These are phyloP conservation scores for Monosporascus cannonballus DNA, from an alignment of 2,329 filamentous ascomycete genomes.

Conservation along the genomic window DNA sequence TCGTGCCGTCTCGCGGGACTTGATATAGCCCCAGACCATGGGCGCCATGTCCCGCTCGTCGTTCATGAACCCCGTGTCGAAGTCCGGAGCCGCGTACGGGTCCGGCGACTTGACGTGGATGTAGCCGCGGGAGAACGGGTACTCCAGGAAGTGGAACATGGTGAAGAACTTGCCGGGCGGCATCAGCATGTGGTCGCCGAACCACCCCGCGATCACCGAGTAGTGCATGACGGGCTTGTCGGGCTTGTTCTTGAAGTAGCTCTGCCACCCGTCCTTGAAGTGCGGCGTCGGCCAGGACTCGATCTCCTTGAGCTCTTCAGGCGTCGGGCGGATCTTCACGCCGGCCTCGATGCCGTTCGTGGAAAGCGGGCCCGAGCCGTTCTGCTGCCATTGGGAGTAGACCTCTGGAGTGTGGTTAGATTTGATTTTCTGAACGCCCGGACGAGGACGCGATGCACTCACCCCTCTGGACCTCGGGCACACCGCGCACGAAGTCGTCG, in stretches of 20 bases:
- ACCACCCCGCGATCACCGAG: slow-evolving; percentile 65
- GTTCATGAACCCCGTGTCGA: slow-evolving; percentile 80
- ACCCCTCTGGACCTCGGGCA: slow-evolving; percentile 64
- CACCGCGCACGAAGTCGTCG: slow-evolving; percentile 72
- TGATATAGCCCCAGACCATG: slow-evolving; percentile 81
- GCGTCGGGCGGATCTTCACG: slow-evolving; percentile 68
- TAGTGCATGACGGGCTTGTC: slow-evolving; percentile 88
- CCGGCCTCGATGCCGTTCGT: slow-evolving; percentile 78
- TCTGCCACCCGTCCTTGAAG: slow-evolving; percentile 71
- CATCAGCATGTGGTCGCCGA: slow-evolving; percentile 56
- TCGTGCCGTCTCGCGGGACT: slow-evolving; percentile 72
- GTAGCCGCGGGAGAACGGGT: background rate
- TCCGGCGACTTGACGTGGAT: background rate
- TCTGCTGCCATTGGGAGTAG: slow-evolving; percentile 71
- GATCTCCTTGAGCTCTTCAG: slow-evolving; percentile 62
- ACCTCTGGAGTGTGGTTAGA: slow-evolving; percentile 38
- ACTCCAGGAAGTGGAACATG: slow-evolving; percentile 66
- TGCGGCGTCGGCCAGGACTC: slow-evolving; percentile 68
- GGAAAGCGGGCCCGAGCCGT: slow-evolving; percentile 70
- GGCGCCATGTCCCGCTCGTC: slow-evolving; percentile 79
- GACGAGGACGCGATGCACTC: slow-evolving; percentile 12
- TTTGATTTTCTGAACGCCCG: background rate
- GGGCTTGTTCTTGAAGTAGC: slow-evolving; percentile 77
- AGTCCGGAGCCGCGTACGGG: slow-evolving; percentile 69
- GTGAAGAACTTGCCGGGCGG: slow-evolving; percentile 75